Evolutionary conservation across 345 rosid species (phyloP), one percentile per base, ranked within the genome.

Genomic region (Gossypium australe): DNA sequence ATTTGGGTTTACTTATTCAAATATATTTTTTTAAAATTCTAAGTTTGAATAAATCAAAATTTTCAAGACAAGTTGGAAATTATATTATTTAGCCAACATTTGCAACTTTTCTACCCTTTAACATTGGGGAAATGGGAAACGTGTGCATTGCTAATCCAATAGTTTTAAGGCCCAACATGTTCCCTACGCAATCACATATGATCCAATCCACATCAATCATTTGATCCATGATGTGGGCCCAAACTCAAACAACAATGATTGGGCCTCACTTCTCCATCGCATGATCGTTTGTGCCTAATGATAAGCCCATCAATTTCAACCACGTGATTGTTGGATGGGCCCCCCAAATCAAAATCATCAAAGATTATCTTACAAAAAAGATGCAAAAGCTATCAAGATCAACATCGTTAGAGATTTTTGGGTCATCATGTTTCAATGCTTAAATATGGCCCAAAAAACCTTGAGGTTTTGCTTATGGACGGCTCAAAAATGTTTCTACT

Each of bases 91-190:
- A 18, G 7, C 52, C 34, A 44, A 18, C 45, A 10, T 43, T 65
- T 11, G 27, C 5, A n/a, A 64, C 16, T 20, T 66, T 6, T 45
- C 41, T 22, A 45, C 11, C 12, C 5, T 10, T 20, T 5, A 34
- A 34, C 0, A 34, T 34, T 34, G 41, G 7, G 6, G 41, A 9
- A 68, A 72, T 8, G 10, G 16, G 55, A 55, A 58, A 58, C 29
- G 67, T 73, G 76, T 25, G 43, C 57, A 2, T 11, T 9, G 24
- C 56, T 60, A 44, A 56, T 59, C 75, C 75, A 45, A 72, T 72
- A 4, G 56, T 59, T 34, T 59, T 45, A 24, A 52, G 63, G 71
- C 77, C 71, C 70, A 74, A 29, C 49, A 63, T 45, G 45, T 29
- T 48, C 7, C 34, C 34, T 25, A 68, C 25, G 72, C 45, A 14